A percentile compares a stretch with the other conserved stretches of the same genome.
Evolutionary conservation across 1,284 basidiomycete genomes (phyloP).

Genomic region (Stygiomarasmius scandens): DNA sequence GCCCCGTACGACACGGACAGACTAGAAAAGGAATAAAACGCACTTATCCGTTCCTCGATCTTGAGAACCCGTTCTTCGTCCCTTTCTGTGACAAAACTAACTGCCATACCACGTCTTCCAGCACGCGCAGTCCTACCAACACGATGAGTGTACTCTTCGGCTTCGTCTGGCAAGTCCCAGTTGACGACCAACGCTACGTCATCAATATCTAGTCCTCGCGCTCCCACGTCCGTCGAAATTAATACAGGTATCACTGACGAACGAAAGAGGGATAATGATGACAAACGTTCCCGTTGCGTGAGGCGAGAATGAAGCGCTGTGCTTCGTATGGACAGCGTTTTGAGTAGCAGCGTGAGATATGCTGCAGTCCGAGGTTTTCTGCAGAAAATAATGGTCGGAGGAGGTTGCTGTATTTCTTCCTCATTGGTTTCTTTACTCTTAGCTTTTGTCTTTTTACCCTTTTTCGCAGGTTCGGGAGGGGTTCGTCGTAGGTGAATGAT

Average conservation of each 20-base stretch:
- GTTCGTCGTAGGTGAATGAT: constrained; percentile 67
- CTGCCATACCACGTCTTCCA: constrained; percentile 86
- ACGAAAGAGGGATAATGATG: constrained; percentile 86
- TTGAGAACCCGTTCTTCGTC: constrained; percentile 85
- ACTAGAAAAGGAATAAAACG: constrained; percentile 29
- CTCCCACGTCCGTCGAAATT: constrained; percentile 94
- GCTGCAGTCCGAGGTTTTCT: constrained; percentile 87
- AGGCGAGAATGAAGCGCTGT: constrained; percentile 93
- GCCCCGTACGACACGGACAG: too few species aligned
- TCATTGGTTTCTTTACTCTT: constrained; percentile 43
- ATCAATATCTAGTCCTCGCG: constrained; percentile 92
- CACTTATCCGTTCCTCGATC: constrained; percentile 88
- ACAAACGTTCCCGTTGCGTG: constrained; percentile 86
- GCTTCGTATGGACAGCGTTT: constrained; percentile 80
- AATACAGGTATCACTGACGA: constrained; percentile 88
- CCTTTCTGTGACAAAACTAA: constrained; percentile 94
- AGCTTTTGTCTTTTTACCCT: constrained; percentile 27
- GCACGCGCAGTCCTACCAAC: constrained; percentile 92
- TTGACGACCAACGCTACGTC: constrained; percentile 96
- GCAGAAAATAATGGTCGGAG: constrained; percentile 96
- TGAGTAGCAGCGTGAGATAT: constrained; percentile 82
- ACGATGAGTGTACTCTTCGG: constrained; percentile 81
- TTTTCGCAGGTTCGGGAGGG: constrained; percentile 51
- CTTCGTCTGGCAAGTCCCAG: constrained; percentile 88
- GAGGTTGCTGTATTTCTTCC: constrained; percentile 66